Conservation (phyloP, 495 filamentous ascomycete species). For the Daldinia grandis region DNA sequence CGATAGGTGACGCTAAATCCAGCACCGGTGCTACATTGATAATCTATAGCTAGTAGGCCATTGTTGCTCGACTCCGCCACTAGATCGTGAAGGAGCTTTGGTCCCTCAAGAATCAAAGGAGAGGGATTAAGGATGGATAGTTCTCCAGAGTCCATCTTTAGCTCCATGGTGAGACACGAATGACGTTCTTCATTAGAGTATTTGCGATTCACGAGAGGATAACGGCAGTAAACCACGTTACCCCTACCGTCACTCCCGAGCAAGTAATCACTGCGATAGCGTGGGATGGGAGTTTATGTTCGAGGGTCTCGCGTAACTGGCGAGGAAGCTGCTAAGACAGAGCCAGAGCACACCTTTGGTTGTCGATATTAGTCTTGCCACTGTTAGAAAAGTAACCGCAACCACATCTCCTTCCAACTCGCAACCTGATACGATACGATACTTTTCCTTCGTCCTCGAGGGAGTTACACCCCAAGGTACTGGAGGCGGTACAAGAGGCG, state of each 20-base stretch:
- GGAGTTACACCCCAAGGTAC: not conserved
- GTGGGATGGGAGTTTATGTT: not conserved
- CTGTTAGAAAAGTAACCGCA: not conserved
- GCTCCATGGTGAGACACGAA: slow-evolving; percentile 27
- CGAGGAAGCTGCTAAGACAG: not conserved
- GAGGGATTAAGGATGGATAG: slow-evolving; percentile 71
- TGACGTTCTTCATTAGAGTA: not conserved
- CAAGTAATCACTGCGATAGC: not conserved
- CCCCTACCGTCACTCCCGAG: not conserved
- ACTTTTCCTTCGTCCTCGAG: not conserved
- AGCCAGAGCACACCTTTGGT: not conserved
- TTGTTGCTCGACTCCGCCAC: slow-evolving; percentile 46
- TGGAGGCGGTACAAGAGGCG: too few species aligned
- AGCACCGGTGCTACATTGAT: slow-evolving; percentile 56
- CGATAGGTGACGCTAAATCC: slow-evolving; percentile 62
- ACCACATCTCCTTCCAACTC: not conserved
- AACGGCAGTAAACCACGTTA: not conserved
- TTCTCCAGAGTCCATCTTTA: slow-evolving; percentile 17
- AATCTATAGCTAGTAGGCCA: slow-evolving; percentile 65
- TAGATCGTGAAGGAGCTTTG: slow-evolving; percentile 72
- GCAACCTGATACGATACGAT: not conserved
- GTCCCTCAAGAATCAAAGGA: slow-evolving; percentile 64
- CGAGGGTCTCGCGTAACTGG: not conserved
- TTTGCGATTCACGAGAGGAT: not conserved
- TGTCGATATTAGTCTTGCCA: not conserved